These are phyloP conservation scores for Magnusiomyces tetraspermus DNA, from an alignment of 1,139 yeast genomes.

Conservation along the genomic window DNA sequence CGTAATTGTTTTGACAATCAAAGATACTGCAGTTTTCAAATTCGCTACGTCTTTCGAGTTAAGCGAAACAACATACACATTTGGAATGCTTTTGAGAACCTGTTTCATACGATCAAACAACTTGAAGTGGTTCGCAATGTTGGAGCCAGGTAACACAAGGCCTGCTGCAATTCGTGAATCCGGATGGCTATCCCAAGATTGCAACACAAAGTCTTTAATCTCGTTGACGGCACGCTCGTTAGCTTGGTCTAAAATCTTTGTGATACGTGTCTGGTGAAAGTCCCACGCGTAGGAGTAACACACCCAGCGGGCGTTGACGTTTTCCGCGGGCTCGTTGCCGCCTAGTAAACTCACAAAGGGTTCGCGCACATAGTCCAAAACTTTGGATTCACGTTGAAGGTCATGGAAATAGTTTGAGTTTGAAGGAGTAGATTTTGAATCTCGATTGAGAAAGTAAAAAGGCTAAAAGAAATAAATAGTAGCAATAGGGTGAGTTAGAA, in stretches of 20 bases:
- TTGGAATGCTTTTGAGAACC: conserved; percentile 14
- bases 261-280: conserved; percentile 19
- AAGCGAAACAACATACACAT: conserved; percentile 23
- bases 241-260: conserved; percentile 19
- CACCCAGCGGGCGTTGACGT: conserved; percentile 31
- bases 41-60: conserved; percentile 31
- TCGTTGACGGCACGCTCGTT: conserved; percentile 21
- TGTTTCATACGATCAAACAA: conserved; percentile 25
- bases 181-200: conserved; percentile 21
- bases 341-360: conserved; percentile 35
- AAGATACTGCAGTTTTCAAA: conserved; percentile 32
- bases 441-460: conserved; percentile 12
- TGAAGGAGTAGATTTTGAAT: conserved; percentile 6
- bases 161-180: conserved; percentile 25
- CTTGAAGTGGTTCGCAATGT: conserved; percentile 30
- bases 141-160: conserved; percentile 30
- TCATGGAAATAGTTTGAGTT: conserved; percentile 9
- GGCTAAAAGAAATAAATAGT: conserved; percentile 4
- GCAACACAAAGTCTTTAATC: conserved; percentile 20
- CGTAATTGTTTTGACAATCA: conserved; percentile 29
- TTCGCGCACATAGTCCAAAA: conserved; percentile 13
- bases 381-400: conserved; percentile 14
- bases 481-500: neutral
- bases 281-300: conserved; percentile 29
- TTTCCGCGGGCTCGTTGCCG: conserved; percentile 31